Base-by-base conservation (phyloP, 305 asterid genomes). In the Solanum hybrid region DNA sequence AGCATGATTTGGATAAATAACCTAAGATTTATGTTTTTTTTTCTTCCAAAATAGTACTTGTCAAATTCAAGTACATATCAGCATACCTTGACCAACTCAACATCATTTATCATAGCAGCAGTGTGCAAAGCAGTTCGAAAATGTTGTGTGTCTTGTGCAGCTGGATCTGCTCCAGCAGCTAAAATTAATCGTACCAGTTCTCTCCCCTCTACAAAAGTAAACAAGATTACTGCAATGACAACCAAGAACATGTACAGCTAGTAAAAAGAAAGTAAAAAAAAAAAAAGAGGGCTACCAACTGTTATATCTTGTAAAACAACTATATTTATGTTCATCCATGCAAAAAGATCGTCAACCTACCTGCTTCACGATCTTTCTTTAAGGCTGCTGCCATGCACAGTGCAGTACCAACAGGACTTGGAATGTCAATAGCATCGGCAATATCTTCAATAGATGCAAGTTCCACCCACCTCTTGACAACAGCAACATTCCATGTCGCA, bases 351-450 rank as follows among this genome's bases (percentile, higher is more conserved):
- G 14, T 22, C 77, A 56, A 60, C 56, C 11, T 94, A 96, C 99
- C 99, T 90, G 97, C 92, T 95, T 96, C 99, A 90, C 94, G 98
- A 90, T 93, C 96, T 94, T 96, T 97, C 95, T 96, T 97, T 87
- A 94, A 90, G 90, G 98, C 94, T 92, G 99, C 98, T 87, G 99
- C 99, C 97, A 96, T 96, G 94, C 99, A 97, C 94, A 97, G 94
- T 79, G 98, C 98, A 84, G 99, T 96, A 75, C 99, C 99, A 88
- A 91, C 94, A 88, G 95, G 95, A 89, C 98, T 94, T 91, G 95
- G 99, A 89, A 96, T 96, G 93, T 97, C 96, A 91, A 97, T 95
- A 92, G 98, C 96, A 92, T 92, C 93, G 88, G 96, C 92, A 90
- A 96, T 94, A 91, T 95, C 99, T 87, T 95, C 95, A 16, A 36